phyloP scores from a whole-genome alignment of 257 asterid species.

The Gentiana dahurica region DNA sequence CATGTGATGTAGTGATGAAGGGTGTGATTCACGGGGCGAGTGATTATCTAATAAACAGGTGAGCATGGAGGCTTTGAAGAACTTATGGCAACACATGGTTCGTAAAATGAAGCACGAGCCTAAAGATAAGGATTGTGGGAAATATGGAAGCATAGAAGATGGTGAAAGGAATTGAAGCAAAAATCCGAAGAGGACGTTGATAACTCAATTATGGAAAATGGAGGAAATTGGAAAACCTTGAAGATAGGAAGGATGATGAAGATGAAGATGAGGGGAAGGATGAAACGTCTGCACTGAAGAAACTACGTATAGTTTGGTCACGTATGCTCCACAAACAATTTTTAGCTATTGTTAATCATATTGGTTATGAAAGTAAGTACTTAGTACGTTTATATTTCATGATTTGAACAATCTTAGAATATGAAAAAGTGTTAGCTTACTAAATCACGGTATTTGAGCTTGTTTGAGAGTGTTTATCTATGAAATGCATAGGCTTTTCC shows the following conservation, averaged over 20 bases:
- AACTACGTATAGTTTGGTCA: constrained; percentile 96
- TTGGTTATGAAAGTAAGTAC: constrained; percentile 88
- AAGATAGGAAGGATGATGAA: constrained; percentile 78
- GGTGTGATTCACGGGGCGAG: constrained; percentile 96
- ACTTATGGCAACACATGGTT: constrained; percentile 97
- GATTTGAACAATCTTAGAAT: no score
- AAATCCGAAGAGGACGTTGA: constrained; percentile 57
- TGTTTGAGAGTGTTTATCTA: no score
- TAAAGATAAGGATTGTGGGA: constrained; percentile 66
- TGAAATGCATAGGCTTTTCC: constrained; percentile 84
- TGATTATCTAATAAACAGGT: constrained; percentile 94
- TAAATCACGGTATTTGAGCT: no score
- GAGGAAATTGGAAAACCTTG: constrained; percentile 72
- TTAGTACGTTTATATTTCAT: constrained; percentile 2
- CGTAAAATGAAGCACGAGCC: constrained; percentile 65
- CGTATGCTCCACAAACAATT: constrained; percentile 96
- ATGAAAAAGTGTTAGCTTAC: no score
- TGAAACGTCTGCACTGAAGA: constrained; percentile 60
- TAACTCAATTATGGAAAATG: constrained; percentile 64
- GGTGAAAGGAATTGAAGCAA: constrained; percentile 53
- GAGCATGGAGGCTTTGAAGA: constrained; percentile 88
- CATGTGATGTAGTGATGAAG: constrained; percentile 86
- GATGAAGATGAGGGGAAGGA: constrained; percentile 79
- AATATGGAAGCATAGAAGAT: constrained; percentile 55
- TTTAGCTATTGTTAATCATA: constrained; percentile 86